A percentile compares a stretch with the other conserved stretches of the same genome.
These are phyloP conservation scores for Phanerochaete carnosa DNA, from an alignment of 768 basidiomycete genomes.

Conservation along the genomic window DNA sequence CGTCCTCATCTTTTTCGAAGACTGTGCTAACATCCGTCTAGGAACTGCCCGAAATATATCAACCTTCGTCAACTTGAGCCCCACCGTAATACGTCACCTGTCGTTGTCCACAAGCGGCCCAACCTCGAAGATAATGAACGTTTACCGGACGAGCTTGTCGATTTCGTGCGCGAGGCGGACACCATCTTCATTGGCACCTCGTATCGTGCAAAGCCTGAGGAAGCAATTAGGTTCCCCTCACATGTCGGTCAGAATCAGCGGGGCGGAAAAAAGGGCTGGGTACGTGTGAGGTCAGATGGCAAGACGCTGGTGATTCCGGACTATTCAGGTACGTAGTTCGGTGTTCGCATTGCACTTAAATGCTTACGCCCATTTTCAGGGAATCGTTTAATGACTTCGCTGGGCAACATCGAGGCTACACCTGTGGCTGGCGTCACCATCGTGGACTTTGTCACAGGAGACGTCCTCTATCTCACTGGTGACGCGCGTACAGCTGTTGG, in stretches of 20 bases:
- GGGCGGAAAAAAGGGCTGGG: conserved; percentile 59
- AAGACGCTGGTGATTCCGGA: conserved; percentile 58
- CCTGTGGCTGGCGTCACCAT: conserved; percentile 58
- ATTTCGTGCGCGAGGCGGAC: conserved; percentile 47
- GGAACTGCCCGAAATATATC: conserved; percentile 73
- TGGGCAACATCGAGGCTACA: conserved; percentile 59
- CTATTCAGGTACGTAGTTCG: conserved; percentile 42
- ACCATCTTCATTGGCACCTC: conserved; percentile 54
- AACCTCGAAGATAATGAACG: conserved; percentile 34
- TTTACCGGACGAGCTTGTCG: conserved; percentile 47
- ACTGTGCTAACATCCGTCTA: conserved; percentile 18
- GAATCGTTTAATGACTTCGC: conserved; percentile 59
- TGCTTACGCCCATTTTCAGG: conserved; percentile 30
- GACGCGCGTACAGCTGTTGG: conserved; percentile 48
- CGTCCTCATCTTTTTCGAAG: not conserved
- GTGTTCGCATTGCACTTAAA: conserved; percentile 3
- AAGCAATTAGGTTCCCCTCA: conserved; percentile 44
- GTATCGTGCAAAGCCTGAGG: conserved; percentile 38
- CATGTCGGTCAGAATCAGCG: conserved; percentile 65
- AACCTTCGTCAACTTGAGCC: conserved; percentile 51
- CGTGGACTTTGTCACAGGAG: conserved; percentile 47
- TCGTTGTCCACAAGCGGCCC: conserved; percentile 31
- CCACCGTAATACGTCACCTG: conserved; percentile 35
- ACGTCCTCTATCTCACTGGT: conserved; percentile 63
- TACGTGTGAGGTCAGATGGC: conserved; percentile 45